A percentile compares a stretch with the other conserved stretches of the same genome.
Conservation (phyloP, 345 rosid genomes). For the Turritis glabra region DNA sequence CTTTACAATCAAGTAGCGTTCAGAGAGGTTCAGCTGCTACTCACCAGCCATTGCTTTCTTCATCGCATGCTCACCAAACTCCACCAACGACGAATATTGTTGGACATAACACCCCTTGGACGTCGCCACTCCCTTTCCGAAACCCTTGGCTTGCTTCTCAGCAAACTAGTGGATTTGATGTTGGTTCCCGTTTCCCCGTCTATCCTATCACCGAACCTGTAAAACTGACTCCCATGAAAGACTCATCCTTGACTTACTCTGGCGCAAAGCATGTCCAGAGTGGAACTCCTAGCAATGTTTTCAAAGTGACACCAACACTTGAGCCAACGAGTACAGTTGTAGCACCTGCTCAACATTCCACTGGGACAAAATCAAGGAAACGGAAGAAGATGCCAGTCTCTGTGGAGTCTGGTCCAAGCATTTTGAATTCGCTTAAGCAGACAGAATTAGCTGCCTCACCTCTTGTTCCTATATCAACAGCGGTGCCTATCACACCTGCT, state of each 20-base stretch:
- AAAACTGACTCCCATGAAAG: conserved; percentile 64
- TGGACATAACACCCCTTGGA: conserved; percentile 71
- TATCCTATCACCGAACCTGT: conserved; percentile 60
- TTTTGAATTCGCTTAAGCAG: conserved; percentile 50
- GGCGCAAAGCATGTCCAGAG: conserved; percentile 48
- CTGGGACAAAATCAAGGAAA: conserved; percentile 68
- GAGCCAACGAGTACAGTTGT: conserved; percentile 48
- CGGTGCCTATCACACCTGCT: conserved; percentile 38
- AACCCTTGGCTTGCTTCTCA: conserved; percentile 72
- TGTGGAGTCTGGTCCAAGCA: conserved; percentile 48
- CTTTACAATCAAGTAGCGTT: conserved; percentile 55
- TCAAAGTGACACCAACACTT: conserved; percentile 45
- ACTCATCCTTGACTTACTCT: conserved; percentile 51
- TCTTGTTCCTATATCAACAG: conserved; percentile 39
- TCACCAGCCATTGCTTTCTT: conserved; percentile 64
- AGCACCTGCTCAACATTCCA: conserved; percentile 54
- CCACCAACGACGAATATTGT: conserved; percentile 57
- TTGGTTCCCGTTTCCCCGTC: conserved; percentile 56
- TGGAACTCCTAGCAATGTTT: conserved; percentile 47
- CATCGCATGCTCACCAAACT: conserved; percentile 70
- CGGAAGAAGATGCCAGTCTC: conserved; percentile 66
- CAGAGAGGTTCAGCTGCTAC: conserved; percentile 63
- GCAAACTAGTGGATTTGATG: conserved; percentile 61
- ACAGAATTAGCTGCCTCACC: conserved; percentile 44
- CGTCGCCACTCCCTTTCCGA: conserved; percentile 70